A percentile compares a stretch with the other conserved stretches of the same genome.
Conservation (phyloP, 1,284 basidiomycete genomes). For the Boletus mariae region DNA sequence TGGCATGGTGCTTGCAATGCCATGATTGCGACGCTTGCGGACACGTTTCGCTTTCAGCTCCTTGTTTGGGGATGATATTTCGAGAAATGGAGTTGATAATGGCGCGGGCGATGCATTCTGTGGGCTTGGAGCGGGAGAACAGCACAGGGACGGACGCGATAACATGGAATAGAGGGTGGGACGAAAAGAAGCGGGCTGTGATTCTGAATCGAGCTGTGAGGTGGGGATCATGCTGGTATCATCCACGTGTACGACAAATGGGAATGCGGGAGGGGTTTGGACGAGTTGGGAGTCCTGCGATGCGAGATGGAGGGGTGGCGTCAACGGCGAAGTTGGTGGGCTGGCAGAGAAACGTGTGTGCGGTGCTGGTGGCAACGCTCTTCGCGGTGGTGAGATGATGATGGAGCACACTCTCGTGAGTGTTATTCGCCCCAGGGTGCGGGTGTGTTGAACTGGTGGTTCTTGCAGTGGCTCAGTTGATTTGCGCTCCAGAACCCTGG, state of each 20-base stretch:
- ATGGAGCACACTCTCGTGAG: conserved; percentile 20
- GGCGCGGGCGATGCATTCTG: conserved; percentile 9
- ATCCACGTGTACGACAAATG: conserved; percentile 42
- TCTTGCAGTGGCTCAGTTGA: conserved; percentile 48
- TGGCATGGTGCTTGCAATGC: conserved; percentile 3
- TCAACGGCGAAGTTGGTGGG: conserved; percentile 27
- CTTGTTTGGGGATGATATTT: conserved; percentile 9
- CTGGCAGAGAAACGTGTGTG: conserved; percentile 12
- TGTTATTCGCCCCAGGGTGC: conserved; percentile 18
- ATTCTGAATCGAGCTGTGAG: conserved; percentile 39
- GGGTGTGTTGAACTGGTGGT: conserved; percentile 11
- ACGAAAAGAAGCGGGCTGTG: conserved; percentile 31
- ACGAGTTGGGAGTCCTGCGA: conserved; percentile 46
- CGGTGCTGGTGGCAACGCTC: conserved; percentile 3
- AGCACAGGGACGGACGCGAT: conserved; percentile 19
- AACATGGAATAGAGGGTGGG: conserved; percentile 37
- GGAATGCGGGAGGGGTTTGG: conserved; percentile 52
- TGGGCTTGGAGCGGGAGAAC: conserved; percentile 7
- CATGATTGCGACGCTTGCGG: conserved; percentile 13
- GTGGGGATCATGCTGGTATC: conserved; percentile 34
- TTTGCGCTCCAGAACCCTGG: conserved; percentile 39
- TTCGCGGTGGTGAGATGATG: conserved; percentile 5
- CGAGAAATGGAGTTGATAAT: conserved; percentile 8
- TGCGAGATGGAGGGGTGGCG: conserved; percentile 22
- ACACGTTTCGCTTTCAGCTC: conserved; percentile 6